A percentile compares a stretch with the other conserved stretches of the same genome.
phyloP scores from a whole-genome alignment of 2,329 filamentous ascomycete genomes.

The Colletotrichum sp. region DNA sequence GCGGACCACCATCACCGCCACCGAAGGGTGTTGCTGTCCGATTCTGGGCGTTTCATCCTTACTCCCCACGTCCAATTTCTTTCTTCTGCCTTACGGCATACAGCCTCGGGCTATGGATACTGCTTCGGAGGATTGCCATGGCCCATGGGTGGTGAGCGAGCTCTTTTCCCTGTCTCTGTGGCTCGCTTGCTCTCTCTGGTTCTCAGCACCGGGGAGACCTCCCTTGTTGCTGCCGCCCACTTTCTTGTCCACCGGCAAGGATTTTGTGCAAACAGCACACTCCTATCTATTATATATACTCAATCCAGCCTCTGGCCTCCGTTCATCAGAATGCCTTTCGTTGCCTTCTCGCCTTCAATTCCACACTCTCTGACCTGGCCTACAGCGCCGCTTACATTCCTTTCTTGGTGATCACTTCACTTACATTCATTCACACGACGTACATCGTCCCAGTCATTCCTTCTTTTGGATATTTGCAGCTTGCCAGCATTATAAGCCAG shows the following conservation, averaged over 20 bases:
- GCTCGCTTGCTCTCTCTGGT: background rate
- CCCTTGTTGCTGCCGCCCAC: background rate
- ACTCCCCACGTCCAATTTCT: background rate
- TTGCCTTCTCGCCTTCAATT: background rate
- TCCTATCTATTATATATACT: background rate
- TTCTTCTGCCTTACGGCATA: background rate
- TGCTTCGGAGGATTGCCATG: background rate
- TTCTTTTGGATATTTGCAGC: background rate
- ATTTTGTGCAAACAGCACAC: background rate
- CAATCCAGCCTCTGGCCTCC: background rate
- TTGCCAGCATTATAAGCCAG: background rate
- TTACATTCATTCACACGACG: background rate
- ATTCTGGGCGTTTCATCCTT: slow-evolving; percentile 16
- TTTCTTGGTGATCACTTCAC: slow-evolving; percentile 12
- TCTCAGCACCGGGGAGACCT: background rate
- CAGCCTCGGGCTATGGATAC: background rate
- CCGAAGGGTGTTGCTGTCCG: background rate
- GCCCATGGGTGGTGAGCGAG: background rate
- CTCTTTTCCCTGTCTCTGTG: background rate
- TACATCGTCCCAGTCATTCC: background rate
- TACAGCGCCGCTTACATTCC: slow-evolving; percentile 5
- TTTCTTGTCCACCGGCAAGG: background rate
- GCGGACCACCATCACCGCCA: background rate
- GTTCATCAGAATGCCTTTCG: background rate
- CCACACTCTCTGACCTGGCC: background rate